Conservation (phyloP, 2,329 filamentous ascomycete genomes). For the Trichophyton equinum region DNA sequence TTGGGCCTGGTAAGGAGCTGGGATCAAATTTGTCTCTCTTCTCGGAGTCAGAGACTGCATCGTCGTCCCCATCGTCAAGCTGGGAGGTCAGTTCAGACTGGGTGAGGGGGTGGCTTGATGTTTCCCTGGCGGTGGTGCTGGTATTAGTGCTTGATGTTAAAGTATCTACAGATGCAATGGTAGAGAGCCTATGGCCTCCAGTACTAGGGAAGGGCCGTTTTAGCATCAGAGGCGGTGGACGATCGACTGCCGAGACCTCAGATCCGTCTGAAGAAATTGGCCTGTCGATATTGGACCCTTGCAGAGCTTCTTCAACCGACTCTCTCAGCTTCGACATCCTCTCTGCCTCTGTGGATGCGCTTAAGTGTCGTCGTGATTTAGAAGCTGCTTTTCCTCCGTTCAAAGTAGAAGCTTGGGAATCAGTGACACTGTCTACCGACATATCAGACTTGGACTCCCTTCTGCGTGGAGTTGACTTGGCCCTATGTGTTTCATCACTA, state of each 20-base stretch:
- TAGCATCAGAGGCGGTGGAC: conserved; percentile 29
- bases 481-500: neutral
- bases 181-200: conserved; percentile 43
- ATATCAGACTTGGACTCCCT: conserved; percentile 9
- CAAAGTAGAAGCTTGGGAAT: neutral
- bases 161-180: conserved; percentile 47
- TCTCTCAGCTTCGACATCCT: conserved; percentile 17
- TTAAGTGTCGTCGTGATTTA: conserved; percentile 11
- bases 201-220: conserved; percentile 40
- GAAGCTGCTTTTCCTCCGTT: conserved; percentile 16
- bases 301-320: conserved; percentile 16
- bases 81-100: conserved; percentile 5
- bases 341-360: conserved; percentile 11
- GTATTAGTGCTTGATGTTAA: conserved; percentile 21
- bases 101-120: neutral
- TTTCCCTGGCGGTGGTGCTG: neutral
- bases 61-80: conserved; percentile 8
- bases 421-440: conserved; percentile 15
- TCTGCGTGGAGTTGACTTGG: neutral
- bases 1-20: conserved; percentile 35
- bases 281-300: conserved; percentile 19
- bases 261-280: conserved; percentile 26
- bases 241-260: conserved; percentile 27
- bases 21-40: conserved; percentile 36
- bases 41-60: conserved; percentile 24